Percentiles rank a stretch among this genome's conserved stretches.
Evolutionary conservation across 371 early-diverging fungal genomes (phyloP).

Genomic region (Parasitella parasitica): DNA sequence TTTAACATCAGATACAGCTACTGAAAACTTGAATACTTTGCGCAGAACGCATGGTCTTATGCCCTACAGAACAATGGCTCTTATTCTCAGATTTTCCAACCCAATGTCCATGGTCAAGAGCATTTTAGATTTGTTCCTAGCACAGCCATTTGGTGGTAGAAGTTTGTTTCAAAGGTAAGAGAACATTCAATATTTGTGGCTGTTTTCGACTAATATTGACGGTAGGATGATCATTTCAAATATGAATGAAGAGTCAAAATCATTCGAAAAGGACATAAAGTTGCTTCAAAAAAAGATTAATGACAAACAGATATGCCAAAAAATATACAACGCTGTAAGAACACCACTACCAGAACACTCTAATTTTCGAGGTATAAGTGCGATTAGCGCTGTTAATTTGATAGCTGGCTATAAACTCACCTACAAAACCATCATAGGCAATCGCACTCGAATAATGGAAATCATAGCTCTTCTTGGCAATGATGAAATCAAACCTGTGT

Average conservation of each 20-base stretch:
- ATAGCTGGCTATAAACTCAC: neutral
- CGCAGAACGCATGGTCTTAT: constrained; percentile 57
- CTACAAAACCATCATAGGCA: neutral
- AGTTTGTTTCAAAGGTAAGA: constrained; percentile 61
- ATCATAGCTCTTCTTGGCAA: constrained; percentile 9
- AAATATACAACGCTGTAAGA: constrained; percentile 55
- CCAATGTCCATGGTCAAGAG: constrained; percentile 65
- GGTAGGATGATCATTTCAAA: constrained; percentile 53
- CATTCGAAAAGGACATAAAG: constrained; percentile 51
- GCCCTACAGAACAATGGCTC: constrained; percentile 59
- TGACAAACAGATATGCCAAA: constrained; percentile 49
- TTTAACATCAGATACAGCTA: constrained; percentile 58
- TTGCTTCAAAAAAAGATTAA: constrained; percentile 43
- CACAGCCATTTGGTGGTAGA: constrained; percentile 67
- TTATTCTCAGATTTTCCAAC: constrained; percentile 58
- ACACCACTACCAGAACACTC: constrained; percentile 30
- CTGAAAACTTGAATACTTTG: constrained; percentile 53
- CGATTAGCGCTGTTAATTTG: too few species aligned
- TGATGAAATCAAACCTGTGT: constrained; percentile 8
- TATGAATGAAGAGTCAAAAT: constrained; percentile 57
- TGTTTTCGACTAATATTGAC: too few species aligned
- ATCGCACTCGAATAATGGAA: neutral
- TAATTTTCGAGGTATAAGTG: constrained; percentile 5
- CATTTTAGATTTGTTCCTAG: constrained; percentile 61
- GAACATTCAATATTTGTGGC: too few species aligned